phyloP scores from a whole-genome alignment of 208 protist species.

The Leishmania lainsoni region DNA sequence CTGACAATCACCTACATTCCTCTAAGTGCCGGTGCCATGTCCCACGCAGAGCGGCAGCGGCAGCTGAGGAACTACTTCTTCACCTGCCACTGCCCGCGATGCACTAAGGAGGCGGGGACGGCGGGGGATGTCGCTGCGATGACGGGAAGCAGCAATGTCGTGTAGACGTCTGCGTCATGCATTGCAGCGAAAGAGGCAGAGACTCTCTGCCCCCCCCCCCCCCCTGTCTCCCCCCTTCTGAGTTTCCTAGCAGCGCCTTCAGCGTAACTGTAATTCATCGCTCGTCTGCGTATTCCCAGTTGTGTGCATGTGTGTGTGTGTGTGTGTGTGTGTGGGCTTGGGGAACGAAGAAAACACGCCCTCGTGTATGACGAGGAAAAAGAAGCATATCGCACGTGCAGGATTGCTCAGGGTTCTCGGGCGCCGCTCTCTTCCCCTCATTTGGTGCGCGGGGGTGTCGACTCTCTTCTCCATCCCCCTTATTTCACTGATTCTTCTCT shows the following conservation, averaged over 20 bases:
- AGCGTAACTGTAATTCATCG: neutral
- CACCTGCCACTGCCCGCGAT: conserved; percentile 64
- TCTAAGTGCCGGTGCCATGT: conserved; percentile 33
- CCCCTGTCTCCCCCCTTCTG: neutral
- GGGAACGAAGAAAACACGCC: no score
- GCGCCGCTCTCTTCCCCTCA: no score
- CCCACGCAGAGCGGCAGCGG: conserved; percentile 35
- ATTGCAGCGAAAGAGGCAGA: neutral
- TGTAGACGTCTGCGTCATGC: neutral
- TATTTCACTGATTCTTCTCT: neutral
- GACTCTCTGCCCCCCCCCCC: neutral
- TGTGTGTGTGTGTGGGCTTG: no score
- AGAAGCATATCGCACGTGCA: no score
- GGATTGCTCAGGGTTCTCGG: no score
- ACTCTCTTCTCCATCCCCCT: neutral
- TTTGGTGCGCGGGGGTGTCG: neutral
- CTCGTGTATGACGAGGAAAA: no score
- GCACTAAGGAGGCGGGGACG: conserved; percentile 26
- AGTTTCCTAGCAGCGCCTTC: neutral
- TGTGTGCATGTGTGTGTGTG: neutral
- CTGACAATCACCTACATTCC: conserved; percentile 85
- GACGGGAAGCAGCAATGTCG: neutral
- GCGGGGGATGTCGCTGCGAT: neutral
- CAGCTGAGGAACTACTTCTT: conserved; percentile 77
- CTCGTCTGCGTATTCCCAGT: neutral